Base-by-base conservation (phyloP, 2,329 filamentous ascomycete species). In the Xylariales sp. region DNA sequence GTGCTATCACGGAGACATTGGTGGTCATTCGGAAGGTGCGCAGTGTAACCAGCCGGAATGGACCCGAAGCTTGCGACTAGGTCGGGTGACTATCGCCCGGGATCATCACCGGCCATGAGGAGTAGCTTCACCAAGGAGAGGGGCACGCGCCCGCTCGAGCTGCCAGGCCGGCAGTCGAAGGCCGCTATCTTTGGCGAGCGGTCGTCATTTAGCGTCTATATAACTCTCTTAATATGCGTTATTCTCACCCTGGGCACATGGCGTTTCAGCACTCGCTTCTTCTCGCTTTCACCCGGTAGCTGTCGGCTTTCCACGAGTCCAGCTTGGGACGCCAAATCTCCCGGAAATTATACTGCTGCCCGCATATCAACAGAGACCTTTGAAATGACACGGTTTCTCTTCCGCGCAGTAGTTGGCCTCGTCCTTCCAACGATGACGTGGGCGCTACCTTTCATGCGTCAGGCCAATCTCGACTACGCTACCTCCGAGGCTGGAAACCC, bases 401-500 rank as follows among this genome's bases (percentile, higher is more conserved):
- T 57, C 8, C 52, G 48, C 1, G 34, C 63, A 2, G 16, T 50
- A 3, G 30, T 61, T 28, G 43, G 55, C 12, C 53, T 72, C 6
- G 16, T 60, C 16, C 34, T 66, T 16, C 16, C 68, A n/a, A 43
- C 49, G 10, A 58, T 72, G n/a, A 55, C 69, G 14, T 48, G 46
- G 14, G 69, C 62, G 2, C 10, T 69, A 5, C 69, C 64, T 14
- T 58, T 56, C n/a, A 16, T 16, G 3, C 46, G 48, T 9, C 71
- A 28, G 41, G 5, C 45, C 5, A 41, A 16, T 23, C 79, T 76
- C 10, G 75, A 82, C 69, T 81, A 79, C 65, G 74, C 78, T 1
- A 83, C 81, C 3, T 76, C 80, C 1, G 80, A 81, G 65, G 77
- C 81, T 1, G 81, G 81, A 16, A 86, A 86, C 63, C 84, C 84